Conservation (phyloP, 805 yeast species). For the Candida palmyrensis region DNA sequence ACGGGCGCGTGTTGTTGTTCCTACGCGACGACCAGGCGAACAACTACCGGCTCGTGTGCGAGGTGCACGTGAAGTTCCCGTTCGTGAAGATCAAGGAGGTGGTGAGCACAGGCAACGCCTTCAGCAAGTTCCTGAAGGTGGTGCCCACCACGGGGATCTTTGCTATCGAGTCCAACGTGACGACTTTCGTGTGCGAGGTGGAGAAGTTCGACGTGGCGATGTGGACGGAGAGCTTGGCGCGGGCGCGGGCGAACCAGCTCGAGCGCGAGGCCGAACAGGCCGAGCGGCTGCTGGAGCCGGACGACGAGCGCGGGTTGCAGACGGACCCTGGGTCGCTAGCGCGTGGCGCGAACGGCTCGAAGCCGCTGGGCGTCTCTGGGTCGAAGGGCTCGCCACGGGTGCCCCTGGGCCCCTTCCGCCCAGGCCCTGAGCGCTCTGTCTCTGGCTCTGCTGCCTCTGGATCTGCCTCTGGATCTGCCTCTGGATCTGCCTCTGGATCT, state of each 20-base stretch:
- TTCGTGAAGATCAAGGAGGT: slow-evolving; percentile 58
- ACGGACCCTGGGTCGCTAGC: too few species aligned
- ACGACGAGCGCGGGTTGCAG: too few species aligned
- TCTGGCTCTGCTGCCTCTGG: neutral
- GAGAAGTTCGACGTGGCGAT: slow-evolving; percentile 43
- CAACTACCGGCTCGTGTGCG: slow-evolving; percentile 45
- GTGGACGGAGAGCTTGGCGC: slow-evolving; percentile 56
- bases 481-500: neutral
- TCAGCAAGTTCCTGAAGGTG: slow-evolving; percentile 17
- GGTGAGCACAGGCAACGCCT: slow-evolving; percentile 29
- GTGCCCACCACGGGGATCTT: slow-evolving; percentile 42
- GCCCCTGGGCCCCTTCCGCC: neutral
- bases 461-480: neutral
- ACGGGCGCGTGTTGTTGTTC: slow-evolving; percentile 60
- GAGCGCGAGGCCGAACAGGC: slow-evolving; percentile 34
- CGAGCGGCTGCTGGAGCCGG: too few species aligned
- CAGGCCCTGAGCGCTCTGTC: too few species aligned
- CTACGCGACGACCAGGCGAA: slow-evolving; percentile 35
- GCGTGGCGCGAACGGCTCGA: too few species aligned
- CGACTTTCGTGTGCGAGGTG: slow-evolving; percentile 54
- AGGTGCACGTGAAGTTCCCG: slow-evolving; percentile 49
- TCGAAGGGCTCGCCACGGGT: neutral
- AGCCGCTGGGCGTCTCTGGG: neutral
- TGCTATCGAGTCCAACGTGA: slow-evolving; percentile 51
- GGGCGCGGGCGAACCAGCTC: slow-evolving; percentile 42